Percentiles rank a stretch among this genome's conserved stretches.
Conservation (phyloP, 257 asterid genomes). For the Scutellaria galericulata region DNA sequence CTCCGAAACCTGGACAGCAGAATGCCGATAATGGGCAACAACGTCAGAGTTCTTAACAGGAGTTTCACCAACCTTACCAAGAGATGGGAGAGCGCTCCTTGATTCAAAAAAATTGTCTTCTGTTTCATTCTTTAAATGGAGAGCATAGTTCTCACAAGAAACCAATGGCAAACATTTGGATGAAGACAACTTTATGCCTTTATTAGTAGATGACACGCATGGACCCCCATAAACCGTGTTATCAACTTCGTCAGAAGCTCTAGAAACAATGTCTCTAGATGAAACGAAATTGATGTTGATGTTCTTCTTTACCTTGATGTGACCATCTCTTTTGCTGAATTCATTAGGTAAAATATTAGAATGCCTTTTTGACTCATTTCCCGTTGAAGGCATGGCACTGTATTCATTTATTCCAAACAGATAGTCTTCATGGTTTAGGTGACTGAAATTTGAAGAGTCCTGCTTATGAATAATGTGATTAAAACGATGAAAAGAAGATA, state of each 20-base stretch:
- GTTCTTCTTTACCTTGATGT: constrained; percentile 33
- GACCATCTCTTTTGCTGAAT: constrained; percentile 29
- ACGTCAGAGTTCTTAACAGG: constrained; percentile 34
- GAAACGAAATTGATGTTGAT: constrained; percentile 14
- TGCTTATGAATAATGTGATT: constrained; percentile 26
- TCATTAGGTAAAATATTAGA: constrained; percentile 25
- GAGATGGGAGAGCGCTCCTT: constrained; percentile 39
- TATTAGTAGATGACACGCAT: constrained; percentile 32
- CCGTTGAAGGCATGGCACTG: constrained; percentile 18
- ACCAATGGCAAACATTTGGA: constrained; percentile 36
- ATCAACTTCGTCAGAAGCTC: constrained; percentile 41
- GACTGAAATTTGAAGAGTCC: constrained; percentile 27
- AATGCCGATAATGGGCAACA: constrained; percentile 36
- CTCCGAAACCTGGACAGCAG: constrained; percentile 39
- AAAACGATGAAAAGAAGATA: constrained; percentile 27
- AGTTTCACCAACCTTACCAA: constrained; percentile 36
- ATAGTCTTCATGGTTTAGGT: constrained; percentile 40
- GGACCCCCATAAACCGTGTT: constrained; percentile 35
- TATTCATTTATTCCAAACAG: constrained; percentile 32
- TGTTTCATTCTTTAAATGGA: constrained; percentile 45
- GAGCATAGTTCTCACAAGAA: constrained; percentile 38
- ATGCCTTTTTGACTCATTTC: constrained; percentile 29
- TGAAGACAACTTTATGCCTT: constrained; percentile 36
- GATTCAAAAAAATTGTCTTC: constrained; percentile 37
- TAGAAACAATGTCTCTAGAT: constrained; percentile 33